Evolutionary conservation across 768 basidiomycete genomes (phyloP).

Genomic region (Hericium alpestre): DNA sequence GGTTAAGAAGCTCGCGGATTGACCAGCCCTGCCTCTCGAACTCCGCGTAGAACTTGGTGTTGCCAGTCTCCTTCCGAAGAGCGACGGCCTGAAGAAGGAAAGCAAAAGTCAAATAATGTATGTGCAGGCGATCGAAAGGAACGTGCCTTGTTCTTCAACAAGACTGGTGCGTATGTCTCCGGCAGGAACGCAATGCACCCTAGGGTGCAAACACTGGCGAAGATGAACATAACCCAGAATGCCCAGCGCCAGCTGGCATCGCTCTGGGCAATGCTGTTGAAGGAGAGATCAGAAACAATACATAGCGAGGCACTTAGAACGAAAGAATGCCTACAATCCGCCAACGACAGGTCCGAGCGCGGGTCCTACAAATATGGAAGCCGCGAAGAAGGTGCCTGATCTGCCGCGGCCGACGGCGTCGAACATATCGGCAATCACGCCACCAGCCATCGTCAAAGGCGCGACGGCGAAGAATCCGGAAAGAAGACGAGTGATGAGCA

Average conservation of each 20-base stretch:
- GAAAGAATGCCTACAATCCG: slow-evolving; percentile 10
- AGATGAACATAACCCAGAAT: slow-evolving; percentile 18
- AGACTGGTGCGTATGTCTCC: slow-evolving; percentile 13
- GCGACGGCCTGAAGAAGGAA: slow-evolving; percentile 3
- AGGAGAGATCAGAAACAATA: not conserved
- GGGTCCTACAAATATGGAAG: slow-evolving; percentile 16
- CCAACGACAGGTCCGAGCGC: slow-evolving; percentile 17
- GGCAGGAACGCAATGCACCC: slow-evolving; percentile 13
- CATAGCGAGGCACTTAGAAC: too few species aligned
- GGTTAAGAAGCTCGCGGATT: slow-evolving; percentile 11
- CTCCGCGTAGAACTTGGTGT: not conserved
- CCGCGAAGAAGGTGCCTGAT: slow-evolving; percentile 12
- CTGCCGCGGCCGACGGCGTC: slow-evolving; percentile 14
- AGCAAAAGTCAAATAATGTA: too few species aligned
- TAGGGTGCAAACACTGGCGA: slow-evolving; percentile 10
- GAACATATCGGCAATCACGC: slow-evolving; percentile 19
- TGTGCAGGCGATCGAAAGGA: too few species aligned
- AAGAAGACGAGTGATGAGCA: slow-evolving; percentile 16
- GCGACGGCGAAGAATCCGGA: slow-evolving; percentile 15
- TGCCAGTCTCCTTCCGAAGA: not conserved
- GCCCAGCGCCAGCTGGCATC: slow-evolving; percentile 16
- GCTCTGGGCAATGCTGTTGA: not conserved
- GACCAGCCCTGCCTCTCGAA: slow-evolving; percentile 1
- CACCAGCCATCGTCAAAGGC: slow-evolving; percentile 14
- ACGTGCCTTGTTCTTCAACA: slow-evolving; percentile 6